Percentiles rank a stretch among this genome's conserved stretches.
phyloP scores from a whole-genome alignment of 2,329 filamentous ascomycete species.

The Periconia sp. region DNA sequence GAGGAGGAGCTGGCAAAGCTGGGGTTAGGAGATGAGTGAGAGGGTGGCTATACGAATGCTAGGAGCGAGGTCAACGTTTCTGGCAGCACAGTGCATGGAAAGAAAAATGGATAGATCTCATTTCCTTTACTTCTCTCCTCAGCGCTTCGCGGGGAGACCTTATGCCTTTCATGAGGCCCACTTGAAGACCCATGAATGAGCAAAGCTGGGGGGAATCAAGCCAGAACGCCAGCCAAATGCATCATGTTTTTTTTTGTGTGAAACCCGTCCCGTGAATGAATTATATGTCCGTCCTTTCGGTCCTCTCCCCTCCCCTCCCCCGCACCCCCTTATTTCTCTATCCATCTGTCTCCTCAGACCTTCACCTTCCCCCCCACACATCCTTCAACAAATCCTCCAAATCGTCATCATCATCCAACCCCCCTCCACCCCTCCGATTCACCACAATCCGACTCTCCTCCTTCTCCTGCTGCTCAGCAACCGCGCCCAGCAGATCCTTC shows the following conservation, averaged over 20 bases:
- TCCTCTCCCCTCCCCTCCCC: not conserved
- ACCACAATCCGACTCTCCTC: conserved; percentile 77
- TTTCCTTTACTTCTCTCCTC: too few species aligned
- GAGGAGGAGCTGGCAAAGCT: conserved; percentile 19
- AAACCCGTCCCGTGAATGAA: too few species aligned
- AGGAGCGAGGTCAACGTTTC: not conserved
- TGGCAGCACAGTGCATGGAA: not conserved
- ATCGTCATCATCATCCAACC: conserved; percentile 77
- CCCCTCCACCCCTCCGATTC: conserved; percentile 79
- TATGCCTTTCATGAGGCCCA: too few species aligned
- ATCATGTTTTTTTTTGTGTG: too few species aligned
- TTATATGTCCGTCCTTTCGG: conserved; percentile 2
- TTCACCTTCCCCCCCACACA: conserved; percentile 20
- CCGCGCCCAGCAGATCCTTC: conserved; percentile 84
- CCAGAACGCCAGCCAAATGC: too few species aligned
- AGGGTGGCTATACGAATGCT: not conserved
- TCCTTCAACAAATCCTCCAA: conserved; percentile 55
- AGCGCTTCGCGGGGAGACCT: too few species aligned
- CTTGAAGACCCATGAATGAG: too few species aligned
- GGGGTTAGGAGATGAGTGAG: conserved; percentile 7
- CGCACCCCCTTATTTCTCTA: too few species aligned
- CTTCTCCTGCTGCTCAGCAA: conserved; percentile 71
- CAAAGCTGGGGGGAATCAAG: too few species aligned
- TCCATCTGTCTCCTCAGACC: not conserved
- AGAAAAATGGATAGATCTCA: too few species aligned